phyloP scores from a whole-genome alignment of 495 filamentous ascomycete genomes.

The Hypoxylon lenormandii region DNA sequence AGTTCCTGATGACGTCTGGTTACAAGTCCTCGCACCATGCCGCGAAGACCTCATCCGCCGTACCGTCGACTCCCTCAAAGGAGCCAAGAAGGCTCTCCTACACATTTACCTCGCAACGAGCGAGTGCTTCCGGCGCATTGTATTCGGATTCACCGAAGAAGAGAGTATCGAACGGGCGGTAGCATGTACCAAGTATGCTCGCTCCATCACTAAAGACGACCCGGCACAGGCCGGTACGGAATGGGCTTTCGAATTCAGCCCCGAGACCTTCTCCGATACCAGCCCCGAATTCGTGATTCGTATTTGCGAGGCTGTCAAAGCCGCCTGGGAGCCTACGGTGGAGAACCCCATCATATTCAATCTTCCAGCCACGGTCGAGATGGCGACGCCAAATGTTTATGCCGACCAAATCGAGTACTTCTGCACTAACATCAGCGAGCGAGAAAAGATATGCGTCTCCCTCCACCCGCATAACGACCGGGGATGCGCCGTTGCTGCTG shows the following conservation, averaged over 20 bases:
- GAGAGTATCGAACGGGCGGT: slow-evolving; percentile 86
- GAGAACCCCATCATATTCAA: slow-evolving; percentile 96
- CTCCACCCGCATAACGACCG: slow-evolving; percentile 95
- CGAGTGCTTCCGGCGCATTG: slow-evolving; percentile 88
- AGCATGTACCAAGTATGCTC: slow-evolving; percentile 83
- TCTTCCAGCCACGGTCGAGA: slow-evolving; percentile 94
- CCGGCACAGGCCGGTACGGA: slow-evolving; percentile 78
- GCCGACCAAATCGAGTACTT: slow-evolving; percentile 98
- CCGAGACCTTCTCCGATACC: slow-evolving; percentile 95
- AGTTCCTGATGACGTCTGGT: slow-evolving; percentile 91
- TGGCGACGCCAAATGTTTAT: slow-evolving; percentile 95
- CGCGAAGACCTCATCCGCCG: slow-evolving; percentile 89
- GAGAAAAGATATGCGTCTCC: slow-evolving; percentile 83
- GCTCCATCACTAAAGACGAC: slow-evolving; percentile 95
- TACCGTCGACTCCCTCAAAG: slow-evolving; percentile 89
- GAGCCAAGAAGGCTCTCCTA: slow-evolving; percentile 93
- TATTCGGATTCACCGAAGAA: slow-evolving; percentile 87
- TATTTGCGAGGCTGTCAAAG: slow-evolving; percentile 94
- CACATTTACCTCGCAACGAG: slow-evolving; percentile 97
- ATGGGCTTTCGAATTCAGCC: slow-evolving; percentile 96
- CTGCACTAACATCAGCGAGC: slow-evolving; percentile 76
- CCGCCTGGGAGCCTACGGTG: slow-evolving; percentile 86
- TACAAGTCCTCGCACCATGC: slow-evolving; percentile 95
- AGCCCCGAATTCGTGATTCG: slow-evolving; percentile 83
- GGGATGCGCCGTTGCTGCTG: slow-evolving; percentile 84